Conservation (phyloP, 1,139 yeast genomes). For the Taphrina deformans region DNA sequence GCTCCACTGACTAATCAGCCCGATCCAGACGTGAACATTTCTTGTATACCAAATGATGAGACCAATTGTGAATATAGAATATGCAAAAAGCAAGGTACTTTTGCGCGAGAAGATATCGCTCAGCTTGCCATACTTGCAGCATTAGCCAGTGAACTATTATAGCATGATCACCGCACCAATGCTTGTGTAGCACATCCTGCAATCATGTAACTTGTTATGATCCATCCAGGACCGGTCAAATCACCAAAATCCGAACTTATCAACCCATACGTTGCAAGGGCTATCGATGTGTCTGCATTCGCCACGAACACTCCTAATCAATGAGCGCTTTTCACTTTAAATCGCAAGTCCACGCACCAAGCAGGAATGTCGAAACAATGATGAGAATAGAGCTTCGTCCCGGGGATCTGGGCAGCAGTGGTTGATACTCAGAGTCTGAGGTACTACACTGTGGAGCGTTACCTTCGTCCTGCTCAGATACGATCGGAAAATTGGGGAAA, state of each 20-base stretch:
- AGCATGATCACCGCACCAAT: constrained; percentile 41
- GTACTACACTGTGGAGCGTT: neutral
- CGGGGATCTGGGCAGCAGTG: neutral
- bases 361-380: neutral
- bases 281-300: constrained; percentile 23
- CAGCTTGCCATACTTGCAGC: constrained; percentile 55
- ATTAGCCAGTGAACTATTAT: neutral
- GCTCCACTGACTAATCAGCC: neutral
- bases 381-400: neutral
- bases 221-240: constrained; percentile 1
- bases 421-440: neutral
- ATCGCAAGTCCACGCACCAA: neutral
- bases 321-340: neutral
- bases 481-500: neutral
- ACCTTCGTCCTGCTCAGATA: neutral
- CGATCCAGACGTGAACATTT: neutral
- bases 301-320: constrained; percentile 10
- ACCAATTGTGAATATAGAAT: constrained; percentile 55
- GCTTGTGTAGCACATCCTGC: constrained; percentile 41
- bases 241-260: constrained; percentile 14
- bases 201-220: constrained; percentile 13
- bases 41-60: neutral
- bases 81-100: constrained; percentile 52
- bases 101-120: constrained; percentile 66
- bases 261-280: constrained; percentile 16